These are phyloP conservation scores for Leccinum disarticulatum DNA, from an alignment of 768 basidiomycete species.

Conservation along the genomic window DNA sequence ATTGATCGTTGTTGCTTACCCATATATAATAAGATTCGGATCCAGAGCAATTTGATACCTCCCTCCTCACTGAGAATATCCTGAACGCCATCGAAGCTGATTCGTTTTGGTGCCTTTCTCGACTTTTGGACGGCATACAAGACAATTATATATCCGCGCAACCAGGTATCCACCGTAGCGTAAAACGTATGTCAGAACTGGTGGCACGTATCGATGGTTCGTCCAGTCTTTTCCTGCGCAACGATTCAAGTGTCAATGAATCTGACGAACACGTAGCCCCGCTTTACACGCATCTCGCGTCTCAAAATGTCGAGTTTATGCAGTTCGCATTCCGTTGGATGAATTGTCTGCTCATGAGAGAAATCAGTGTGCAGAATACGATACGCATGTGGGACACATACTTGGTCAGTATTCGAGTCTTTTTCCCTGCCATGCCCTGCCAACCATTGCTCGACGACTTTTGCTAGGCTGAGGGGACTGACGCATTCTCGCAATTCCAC, in stretches of 20 bases:
- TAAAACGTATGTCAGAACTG: conserved; percentile 91
- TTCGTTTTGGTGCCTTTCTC: conserved; percentile 96
- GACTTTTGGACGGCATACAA: conserved; percentile 94
- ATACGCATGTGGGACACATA: conserved; percentile 99
- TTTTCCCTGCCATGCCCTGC: not conserved
- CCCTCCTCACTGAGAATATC: conserved; percentile 62
- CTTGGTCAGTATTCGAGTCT: conserved; percentile 55
- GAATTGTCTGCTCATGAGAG: conserved; percentile 98
- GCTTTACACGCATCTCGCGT: conserved; percentile 80
- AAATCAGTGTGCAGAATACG: conserved; percentile 95
- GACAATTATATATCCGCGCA: conserved; percentile 98
- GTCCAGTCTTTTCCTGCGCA: conserved; percentile 19
- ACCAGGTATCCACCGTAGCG: conserved; percentile 93
- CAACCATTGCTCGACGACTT: conserved; percentile 5
- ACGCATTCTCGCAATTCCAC: conserved; percentile 99
- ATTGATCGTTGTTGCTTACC: conserved; percentile 4
- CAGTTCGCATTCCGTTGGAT: conserved; percentile 99
- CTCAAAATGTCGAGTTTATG: conserved; percentile 97
- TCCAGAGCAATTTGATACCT: conserved; percentile 86
- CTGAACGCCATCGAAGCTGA: conserved; percentile 93
- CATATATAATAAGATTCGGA: conserved; percentile 66
- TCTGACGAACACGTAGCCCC: conserved; percentile 53
- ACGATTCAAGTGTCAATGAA: not conserved
- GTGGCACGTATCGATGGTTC: conserved; percentile 86
- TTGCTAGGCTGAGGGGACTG: conserved; percentile 87